These are phyloP conservation scores for Rhododendron mucronatum DNA, from an alignment of 148 eudicot species.

Conservation along the genomic window DNA sequence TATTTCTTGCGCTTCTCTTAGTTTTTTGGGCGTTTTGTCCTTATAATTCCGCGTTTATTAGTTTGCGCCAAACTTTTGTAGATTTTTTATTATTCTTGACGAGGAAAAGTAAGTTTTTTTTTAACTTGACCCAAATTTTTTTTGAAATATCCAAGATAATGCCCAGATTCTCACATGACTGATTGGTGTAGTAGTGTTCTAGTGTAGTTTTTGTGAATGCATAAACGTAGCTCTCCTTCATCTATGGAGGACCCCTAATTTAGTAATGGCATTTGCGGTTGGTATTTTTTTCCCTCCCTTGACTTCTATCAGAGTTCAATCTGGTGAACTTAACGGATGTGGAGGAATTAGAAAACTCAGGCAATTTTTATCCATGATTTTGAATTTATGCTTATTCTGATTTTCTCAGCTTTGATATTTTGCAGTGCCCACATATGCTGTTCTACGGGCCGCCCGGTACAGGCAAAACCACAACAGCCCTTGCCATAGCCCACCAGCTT, in stretches of 20 bases:
- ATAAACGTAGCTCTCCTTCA: not conserved
- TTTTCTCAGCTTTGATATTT: slow-evolving; percentile 10
- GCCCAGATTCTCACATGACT: not conserved
- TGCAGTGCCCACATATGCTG: slow-evolving; percentile 92
- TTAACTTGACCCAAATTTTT: too few species aligned
- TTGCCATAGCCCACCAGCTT: slow-evolving; percentile 93
- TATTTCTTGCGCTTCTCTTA: not conserved
- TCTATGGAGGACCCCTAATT: not conserved
- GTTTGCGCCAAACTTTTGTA: not conserved
- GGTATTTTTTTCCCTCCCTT: not conserved
- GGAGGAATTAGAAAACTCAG: not conserved
- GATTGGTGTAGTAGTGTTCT: not conserved
- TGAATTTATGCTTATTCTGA: not conserved
- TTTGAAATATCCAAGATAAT: too few species aligned
- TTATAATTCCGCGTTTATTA: too few species aligned
- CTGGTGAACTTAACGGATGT: not conserved
- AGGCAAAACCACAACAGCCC: slow-evolving; percentile 92
- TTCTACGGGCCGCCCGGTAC: slow-evolving; percentile 98
- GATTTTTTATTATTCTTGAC: not conserved
- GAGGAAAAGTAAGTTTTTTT: too few species aligned
- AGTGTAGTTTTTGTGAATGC: not conserved
- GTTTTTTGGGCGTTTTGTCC: not conserved
- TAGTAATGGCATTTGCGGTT: not conserved
- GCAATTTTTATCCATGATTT: not conserved
- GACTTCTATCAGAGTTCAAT: not conserved